These are phyloP conservation scores for Taiozyma onychis DNA, from an alignment of 1,139 yeast genomes.

Conservation along the genomic window DNA sequence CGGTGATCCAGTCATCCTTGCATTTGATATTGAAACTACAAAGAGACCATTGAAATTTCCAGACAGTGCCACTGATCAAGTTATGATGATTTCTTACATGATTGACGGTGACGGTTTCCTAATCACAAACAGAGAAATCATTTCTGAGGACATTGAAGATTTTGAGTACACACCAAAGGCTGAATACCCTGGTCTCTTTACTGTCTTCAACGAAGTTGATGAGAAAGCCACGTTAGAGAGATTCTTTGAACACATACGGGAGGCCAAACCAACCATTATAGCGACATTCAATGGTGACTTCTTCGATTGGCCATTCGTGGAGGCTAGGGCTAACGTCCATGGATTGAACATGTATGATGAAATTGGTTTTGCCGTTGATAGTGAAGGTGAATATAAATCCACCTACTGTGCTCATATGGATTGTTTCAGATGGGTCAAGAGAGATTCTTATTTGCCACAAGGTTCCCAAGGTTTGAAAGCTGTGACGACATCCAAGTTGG, in stretches of 20 bases:
- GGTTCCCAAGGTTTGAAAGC: constrained; percentile 99
- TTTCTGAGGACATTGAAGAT: constrained; percentile 91
- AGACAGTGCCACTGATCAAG: constrained; percentile 84
- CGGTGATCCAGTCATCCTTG: constrained; percentile 95
- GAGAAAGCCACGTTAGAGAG: constrained; percentile 70
- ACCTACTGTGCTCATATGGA: constrained; percentile 96
- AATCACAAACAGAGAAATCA: constrained; percentile 91
- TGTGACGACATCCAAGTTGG: constrained; percentile 92
- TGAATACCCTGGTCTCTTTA: constrained; percentile 86
- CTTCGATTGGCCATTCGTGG: constrained; percentile 99
- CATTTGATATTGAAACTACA: constrained; percentile 97
- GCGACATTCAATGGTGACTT: constrained; percentile 98
- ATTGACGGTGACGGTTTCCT: constrained; percentile 95
- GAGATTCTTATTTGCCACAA: constrained; percentile 96
- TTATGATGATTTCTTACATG: constrained; percentile 99
- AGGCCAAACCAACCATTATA: constrained; percentile 86
- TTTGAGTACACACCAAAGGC: constrained; percentile 97
- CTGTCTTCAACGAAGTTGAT: constrained; percentile 84
- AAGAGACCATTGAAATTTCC: constrained; percentile 96
- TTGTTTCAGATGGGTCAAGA: constrained; percentile 97
- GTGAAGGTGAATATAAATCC: constrained; percentile 90
- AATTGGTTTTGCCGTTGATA: constrained; percentile 88
- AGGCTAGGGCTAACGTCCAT: constrained; percentile 75
- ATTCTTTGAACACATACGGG: constrained; percentile 88
- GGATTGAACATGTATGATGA: constrained; percentile 88